Base-by-base conservation (phyloP, 2,329 filamentous ascomycete species). In the Fusarium staphyleae region DNA sequence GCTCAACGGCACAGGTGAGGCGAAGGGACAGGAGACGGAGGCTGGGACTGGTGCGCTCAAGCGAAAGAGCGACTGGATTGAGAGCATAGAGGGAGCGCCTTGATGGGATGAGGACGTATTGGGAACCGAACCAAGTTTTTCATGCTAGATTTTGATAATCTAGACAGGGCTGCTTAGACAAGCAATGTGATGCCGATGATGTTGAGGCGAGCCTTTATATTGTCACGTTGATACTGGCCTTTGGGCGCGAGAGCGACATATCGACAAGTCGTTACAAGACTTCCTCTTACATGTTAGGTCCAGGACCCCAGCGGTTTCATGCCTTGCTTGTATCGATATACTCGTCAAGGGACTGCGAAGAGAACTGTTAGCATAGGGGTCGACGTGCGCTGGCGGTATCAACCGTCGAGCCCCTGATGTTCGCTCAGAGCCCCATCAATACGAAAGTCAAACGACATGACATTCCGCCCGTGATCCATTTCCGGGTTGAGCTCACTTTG, bases 51-150 rank as follows among this genome's bases (percentile, higher is more conserved):
- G 58, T 14, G 53, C 66, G 8, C 68, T 66, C 39, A 75, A 75
- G 50, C 69, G 73, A 14, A 75, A 75, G 66, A 71, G 70, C 50
- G 73, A 73, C 12, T 74, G 71, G 69, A 65, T 73, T 46, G 71
- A 73, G 18, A 60, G 52, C 5, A 29, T 46, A 6, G 62, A 61
- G 34, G 40, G 36, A 36, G 48, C 41, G 39, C 40, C 29, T 29
- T 47, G 41, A 61, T 32, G 19, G 44, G 4, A 34, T 14, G 29
- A 36, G 35, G 40, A 39, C 32, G 34, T 40, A 50, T 15, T 35
- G 50, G 36, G 44, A 40, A 44, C 44, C 48, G 57, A 49, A 57
- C 49, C 50, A 46, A 40, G 43, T 42, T 41, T 19, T 37, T 9
- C 22, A 24, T 24, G 5, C 5, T 9, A 8, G 34, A 5, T 29